These are phyloP conservation scores for Pythium grandisporangium DNA, from an alignment of 352 stramenopile species.

Conservation along the genomic window DNA sequence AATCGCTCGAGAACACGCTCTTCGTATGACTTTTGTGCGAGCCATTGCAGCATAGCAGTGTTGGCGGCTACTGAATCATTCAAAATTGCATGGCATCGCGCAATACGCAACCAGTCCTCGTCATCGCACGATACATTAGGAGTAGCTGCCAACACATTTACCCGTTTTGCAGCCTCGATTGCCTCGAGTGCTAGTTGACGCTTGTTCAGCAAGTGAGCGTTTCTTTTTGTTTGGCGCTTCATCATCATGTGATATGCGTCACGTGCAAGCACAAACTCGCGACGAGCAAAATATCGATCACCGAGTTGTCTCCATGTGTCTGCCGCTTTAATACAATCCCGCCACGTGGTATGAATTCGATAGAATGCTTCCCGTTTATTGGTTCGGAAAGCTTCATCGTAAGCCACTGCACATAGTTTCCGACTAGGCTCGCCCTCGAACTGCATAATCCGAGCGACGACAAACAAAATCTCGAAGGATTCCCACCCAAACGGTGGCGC, in stretches of 20 bases:
- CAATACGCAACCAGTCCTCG: constrained; percentile 47
- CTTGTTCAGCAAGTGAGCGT: constrained; percentile 17
- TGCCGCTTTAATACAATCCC: constrained; percentile 40
- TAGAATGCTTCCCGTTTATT: constrained; percentile 19
- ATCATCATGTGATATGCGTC: constrained; percentile 55
- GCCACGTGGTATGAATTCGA: constrained; percentile 26
- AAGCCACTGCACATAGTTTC: constrained; percentile 43
- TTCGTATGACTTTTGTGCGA: constrained; percentile 22
- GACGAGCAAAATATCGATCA: constrained; percentile 31
- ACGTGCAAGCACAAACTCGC: constrained; percentile 46
- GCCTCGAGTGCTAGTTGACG: constrained; percentile 20
- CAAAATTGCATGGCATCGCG: constrained; percentile 28
- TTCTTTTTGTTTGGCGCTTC: constrained; percentile 32
- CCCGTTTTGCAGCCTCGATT: constrained; percentile 4
- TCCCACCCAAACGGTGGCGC: constrained; percentile 35
- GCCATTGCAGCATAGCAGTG: constrained; percentile 27
- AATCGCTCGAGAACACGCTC: constrained; percentile 34
- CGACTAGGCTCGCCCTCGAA: constrained; percentile 27
- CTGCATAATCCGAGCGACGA: constrained; percentile 49
- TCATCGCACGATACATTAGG: too few relatives aligned
- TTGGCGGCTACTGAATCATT: constrained; percentile 24
- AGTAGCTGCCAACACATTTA: too few relatives aligned
- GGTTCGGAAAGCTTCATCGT: constrained; percentile 58
- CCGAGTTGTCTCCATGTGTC: constrained; percentile 44
- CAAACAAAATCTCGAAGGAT: constrained; percentile 40